Evolutionary conservation across 306 rosid genomes (phyloP).

Genomic region (Benincasa hispida): DNA sequence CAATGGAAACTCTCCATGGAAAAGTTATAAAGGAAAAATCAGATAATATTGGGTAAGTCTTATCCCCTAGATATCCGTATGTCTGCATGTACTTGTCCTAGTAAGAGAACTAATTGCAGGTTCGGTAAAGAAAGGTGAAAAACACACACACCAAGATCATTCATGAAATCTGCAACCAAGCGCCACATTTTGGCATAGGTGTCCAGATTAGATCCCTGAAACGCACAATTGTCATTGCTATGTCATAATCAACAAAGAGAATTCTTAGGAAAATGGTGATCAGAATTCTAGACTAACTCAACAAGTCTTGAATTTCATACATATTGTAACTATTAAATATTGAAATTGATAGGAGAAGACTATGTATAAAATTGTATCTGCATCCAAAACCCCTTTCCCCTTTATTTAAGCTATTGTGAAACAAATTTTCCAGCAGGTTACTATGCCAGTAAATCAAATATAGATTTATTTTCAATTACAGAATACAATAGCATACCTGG

Average conservation of each 20-base stretch:
- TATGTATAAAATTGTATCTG: background rate
- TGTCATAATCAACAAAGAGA: background rate
- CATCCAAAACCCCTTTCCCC: background rate
- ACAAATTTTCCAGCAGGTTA: background rate
- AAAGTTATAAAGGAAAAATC: background rate
- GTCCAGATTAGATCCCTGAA: conserved; percentile 93
- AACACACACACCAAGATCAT: conserved; percentile 64
- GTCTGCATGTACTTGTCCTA: background rate
- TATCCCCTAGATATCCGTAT: background rate
- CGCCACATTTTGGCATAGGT: conserved; percentile 99
- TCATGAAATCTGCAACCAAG: conserved; percentile 94
- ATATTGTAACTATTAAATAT: background rate
- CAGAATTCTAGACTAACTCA: background rate
- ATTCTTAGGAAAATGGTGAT: background rate
- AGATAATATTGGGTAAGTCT: background rate
- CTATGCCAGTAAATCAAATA: background rate
- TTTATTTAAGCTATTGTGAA: background rate
- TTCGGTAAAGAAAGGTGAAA: background rate
- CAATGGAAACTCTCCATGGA: background rate
- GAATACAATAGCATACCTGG: conserved; percentile 44
- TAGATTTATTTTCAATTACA: background rate
- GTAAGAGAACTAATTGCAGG: background rate
- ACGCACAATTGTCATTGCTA: background rate
- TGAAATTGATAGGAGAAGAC: background rate
- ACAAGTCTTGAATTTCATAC: background rate